Evolutionary conservation across 306 rosid genomes (phyloP).

Genomic region (Neltuma alba): DNA sequence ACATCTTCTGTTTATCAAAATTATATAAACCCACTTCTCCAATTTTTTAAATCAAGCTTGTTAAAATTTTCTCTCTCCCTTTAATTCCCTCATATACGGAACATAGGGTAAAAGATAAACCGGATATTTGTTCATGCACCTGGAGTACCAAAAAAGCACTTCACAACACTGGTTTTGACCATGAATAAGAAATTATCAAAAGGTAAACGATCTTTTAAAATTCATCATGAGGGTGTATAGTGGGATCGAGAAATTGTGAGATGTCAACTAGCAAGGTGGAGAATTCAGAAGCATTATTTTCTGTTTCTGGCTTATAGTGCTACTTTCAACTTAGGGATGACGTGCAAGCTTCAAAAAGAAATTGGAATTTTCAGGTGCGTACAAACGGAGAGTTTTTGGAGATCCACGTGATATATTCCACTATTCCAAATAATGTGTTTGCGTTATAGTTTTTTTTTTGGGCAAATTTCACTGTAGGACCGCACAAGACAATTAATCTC

Average conservation of each 20-base stretch:
- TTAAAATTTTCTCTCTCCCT: too few species aligned
- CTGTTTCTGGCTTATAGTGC: neutral
- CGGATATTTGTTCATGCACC: constrained; percentile 14
- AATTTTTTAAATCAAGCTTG: too few species aligned
- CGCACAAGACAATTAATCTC: too few species aligned
- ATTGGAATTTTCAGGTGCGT: neutral
- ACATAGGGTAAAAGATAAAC: too few species aligned
- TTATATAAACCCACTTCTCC: too few species aligned
- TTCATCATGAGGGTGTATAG: neutral
- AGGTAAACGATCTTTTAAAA: neutral
- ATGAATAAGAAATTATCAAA: neutral
- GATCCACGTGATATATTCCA: neutral
- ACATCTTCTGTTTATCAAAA: too few species aligned
- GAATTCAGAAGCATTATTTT: neutral
- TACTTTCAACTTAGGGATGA: neutral
- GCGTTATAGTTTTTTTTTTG: too few species aligned
- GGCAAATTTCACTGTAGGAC: too few species aligned
- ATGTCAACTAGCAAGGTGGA: neutral
- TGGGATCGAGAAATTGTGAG: neutral
- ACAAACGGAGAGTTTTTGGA: neutral
- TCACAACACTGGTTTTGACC: neutral
- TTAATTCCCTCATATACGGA: too few species aligned
- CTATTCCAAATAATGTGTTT: neutral
- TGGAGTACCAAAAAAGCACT: neutral
- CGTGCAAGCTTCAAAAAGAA: neutral